phyloP scores from a whole-genome alignment of 441 rosid species.

The Gossypium gossypioides region DNA sequence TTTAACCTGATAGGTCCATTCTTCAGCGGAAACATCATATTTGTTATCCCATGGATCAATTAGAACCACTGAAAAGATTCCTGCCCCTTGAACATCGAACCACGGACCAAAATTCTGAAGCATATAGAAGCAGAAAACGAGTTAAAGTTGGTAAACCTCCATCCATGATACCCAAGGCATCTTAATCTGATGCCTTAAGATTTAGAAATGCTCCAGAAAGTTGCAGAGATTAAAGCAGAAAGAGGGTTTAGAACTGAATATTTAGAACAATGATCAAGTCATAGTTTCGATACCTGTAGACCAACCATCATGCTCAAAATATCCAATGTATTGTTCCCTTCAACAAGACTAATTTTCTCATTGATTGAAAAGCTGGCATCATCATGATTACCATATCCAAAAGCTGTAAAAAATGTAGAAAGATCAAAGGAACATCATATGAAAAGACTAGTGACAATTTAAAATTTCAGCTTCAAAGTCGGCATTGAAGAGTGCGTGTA shows the following conservation, averaged over 20 bases:
- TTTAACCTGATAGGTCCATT: slow-evolving; percentile 60
- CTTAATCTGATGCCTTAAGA: background rate
- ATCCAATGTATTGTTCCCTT: slow-evolving; percentile 43
- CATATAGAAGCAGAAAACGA: background rate
- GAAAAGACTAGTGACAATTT: background rate
- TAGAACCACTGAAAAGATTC: slow-evolving; percentile 32
- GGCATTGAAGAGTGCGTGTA: background rate
- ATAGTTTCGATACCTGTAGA: slow-evolving; percentile 30
- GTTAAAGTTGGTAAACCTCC: background rate
- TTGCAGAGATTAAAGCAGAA: background rate
- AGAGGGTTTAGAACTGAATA: background rate
- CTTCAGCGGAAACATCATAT: slow-evolving; percentile 28
- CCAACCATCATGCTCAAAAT: slow-evolving; percentile 45
- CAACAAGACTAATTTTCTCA: slow-evolving; percentile 29
- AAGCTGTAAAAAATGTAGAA: slow-evolving; percentile 26
- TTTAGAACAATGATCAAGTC: background rate
- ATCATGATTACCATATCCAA: slow-evolving; percentile 52
- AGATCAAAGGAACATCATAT: background rate
- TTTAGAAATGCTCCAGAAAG: background rate
- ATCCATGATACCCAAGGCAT: background rate
- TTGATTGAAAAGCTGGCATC: slow-evolving; percentile 30
- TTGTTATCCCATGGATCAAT: slow-evolving; percentile 19
- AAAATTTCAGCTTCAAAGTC: background rate
- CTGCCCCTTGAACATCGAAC: slow-evolving; percentile 58
- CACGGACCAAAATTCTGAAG: slow-evolving; percentile 56